Evolutionary conservation across 2,329 filamentous ascomycete species (phyloP).

Genomic region (Pyrenochaeta sp.): DNA sequence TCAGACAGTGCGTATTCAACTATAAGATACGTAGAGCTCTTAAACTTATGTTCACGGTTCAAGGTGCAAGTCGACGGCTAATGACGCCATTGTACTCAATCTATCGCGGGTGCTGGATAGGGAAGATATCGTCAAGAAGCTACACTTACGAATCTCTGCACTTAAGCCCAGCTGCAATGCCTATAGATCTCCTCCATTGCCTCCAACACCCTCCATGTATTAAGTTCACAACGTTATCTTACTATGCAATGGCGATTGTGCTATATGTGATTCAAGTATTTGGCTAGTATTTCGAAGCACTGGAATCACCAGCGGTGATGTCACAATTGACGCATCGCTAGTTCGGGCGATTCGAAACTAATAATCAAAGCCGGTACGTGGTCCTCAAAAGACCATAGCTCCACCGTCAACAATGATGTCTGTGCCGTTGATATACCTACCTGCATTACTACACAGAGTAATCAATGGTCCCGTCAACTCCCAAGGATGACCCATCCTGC

Average conservation of each 20-base stretch:
- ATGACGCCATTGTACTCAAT: neutral
- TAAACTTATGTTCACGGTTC: neutral
- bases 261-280: too few species aligned
- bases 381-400: slow-evolving; percentile 42
- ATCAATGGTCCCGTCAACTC: slow-evolving; percentile 71
- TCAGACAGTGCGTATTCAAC: neutral
- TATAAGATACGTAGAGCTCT: neutral
- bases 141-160: slow-evolving; percentile 3
- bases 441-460: slow-evolving; percentile 67
- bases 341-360: too few species aligned
- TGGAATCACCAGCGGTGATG: too few species aligned
- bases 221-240: neutral
- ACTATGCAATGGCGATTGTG: neutral
- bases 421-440: slow-evolving; percentile 73
- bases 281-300: too few species aligned
- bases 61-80: neutral
- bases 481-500: slow-evolving; percentile 70
- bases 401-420: slow-evolving; percentile 72
- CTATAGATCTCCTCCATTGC: neutral
- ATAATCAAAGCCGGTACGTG: too few species aligned
- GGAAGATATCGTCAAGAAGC: slow-evolving; percentile 10
- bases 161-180: slow-evolving; percentile 24
- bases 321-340: too few species aligned
- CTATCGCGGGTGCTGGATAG: neutral
- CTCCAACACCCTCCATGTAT: too few species aligned